Evolutionary conservation across 371 early-diverging fungal species (phyloP).

Genomic region (Hamiltosporidium tvaerminnensis): DNA sequence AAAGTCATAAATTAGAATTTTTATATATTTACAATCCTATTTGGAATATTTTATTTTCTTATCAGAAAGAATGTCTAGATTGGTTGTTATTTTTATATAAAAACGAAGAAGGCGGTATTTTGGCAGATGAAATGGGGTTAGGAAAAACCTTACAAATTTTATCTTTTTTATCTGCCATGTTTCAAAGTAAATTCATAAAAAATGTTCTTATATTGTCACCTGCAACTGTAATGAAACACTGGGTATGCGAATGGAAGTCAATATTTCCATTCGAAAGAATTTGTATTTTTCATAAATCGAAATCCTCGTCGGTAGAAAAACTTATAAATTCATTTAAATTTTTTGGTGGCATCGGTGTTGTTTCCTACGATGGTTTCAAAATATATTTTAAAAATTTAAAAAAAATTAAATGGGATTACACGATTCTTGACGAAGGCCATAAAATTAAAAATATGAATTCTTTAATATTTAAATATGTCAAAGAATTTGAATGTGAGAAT

Average conservation of each 20-base stretch:
- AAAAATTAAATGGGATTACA: conserved; percentile 69
- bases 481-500: conserved; percentile 64
- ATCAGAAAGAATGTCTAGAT: background rate
- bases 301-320: background rate
- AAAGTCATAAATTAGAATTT: too few species aligned
- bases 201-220: conserved; percentile 72
- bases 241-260: conserved; percentile 77
- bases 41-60: background rate
- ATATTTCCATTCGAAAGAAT: conserved; percentile 86
- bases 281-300: conserved; percentile 60
- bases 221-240: conserved; percentile 77
- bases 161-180: background rate
- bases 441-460: conserved; percentile 84
- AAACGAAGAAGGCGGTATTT: conserved; percentile 57
- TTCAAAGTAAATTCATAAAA: conserved; percentile 16
- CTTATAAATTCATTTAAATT: background rate
- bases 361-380: conserved; percentile 82
- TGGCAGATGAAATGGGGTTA: conserved; percentile 70
- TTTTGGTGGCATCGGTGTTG: conserved; percentile 58
- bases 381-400: conserved; percentile 70
- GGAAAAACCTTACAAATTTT: conserved; percentile 45
- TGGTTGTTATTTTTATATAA: background rate
- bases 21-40: background rate
- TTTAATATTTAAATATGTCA: conserved; percentile 71
- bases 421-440: conserved; percentile 96